These are phyloP conservation scores for Fermentozyma sake DNA, from an alignment of 1,139 yeast species.

Conservation along the genomic window DNA sequence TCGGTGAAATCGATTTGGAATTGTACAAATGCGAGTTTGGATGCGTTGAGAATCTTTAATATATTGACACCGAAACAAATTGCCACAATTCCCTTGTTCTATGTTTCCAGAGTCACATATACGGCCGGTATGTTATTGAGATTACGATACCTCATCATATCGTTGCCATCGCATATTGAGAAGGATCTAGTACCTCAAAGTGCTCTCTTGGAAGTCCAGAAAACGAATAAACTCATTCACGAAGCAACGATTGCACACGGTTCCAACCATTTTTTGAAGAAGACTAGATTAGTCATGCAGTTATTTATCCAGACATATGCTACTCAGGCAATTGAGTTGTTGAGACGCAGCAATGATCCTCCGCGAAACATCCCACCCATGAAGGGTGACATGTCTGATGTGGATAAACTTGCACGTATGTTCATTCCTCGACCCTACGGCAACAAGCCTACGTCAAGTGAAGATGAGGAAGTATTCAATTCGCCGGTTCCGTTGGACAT, in stretches of 20 bases:
- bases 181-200: slow-evolving; percentile 46
- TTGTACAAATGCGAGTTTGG: slow-evolving; percentile 54
- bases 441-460: slow-evolving; percentile 10
- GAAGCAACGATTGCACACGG: slow-evolving; percentile 35
- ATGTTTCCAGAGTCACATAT: slow-evolving; percentile 61
- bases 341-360: slow-evolving; percentile 23
- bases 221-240: slow-evolving; percentile 37
- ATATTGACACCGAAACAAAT: slow-evolving; percentile 39
- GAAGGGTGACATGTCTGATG: slow-evolving; percentile 1
- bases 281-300: slow-evolving; percentile 50
- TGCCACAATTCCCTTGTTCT: slow-evolving; percentile 57
- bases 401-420: slow-evolving; percentile 7
- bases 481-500: slow-evolving; percentile 30
- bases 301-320: slow-evolving; percentile 59
- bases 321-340: slow-evolving; percentile 42
- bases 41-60: slow-evolving; percentile 47
- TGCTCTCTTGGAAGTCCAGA: slow-evolving; percentile 42
- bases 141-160: slow-evolving; percentile 50
- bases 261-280: slow-evolving; percentile 47
- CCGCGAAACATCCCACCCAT: slow-evolving; percentile 17
- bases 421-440: slow-evolving; percentile 7
- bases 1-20: slow-evolving; percentile 40
- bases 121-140: slow-evolving; percentile 64
- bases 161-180: slow-evolving; percentile 50
- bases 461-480: slow-evolving; percentile 7